Percentiles rank a stretch among this genome's conserved stretches.
Conservation (phyloP, 306 rosid species). For the Sindora glabra region DNA sequence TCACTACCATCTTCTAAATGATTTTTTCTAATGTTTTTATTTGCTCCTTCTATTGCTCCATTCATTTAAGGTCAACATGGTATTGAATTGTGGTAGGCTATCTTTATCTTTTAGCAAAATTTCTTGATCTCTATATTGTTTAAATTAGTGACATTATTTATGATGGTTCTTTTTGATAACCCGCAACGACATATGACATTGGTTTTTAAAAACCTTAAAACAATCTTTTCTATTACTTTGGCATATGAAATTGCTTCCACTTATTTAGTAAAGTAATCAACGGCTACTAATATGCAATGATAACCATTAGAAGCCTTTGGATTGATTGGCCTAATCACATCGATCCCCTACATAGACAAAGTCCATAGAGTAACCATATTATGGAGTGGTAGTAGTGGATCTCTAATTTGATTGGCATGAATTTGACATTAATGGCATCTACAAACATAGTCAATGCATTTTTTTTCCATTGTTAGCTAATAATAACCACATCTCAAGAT, state of each 20-base stretch:
- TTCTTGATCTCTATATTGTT: background rate
- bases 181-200: background rate
- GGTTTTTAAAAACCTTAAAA: too few species aligned
- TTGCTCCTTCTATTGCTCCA: background rate
- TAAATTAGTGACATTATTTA: background rate
- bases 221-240: too few species aligned
- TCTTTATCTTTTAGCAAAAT: background rate
- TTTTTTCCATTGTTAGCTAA: background rate
- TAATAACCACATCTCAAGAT: background rate
- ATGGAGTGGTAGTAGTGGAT: background rate
- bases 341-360: background rate
- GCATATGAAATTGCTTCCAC: background rate
- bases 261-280: background rate
- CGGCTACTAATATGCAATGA: background rate
- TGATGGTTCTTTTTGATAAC: background rate
- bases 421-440: background rate
- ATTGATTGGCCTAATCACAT: background rate
- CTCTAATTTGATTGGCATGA: background rate
- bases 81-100: too few species aligned
- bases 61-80: too few species aligned
- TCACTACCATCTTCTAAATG: background rate
- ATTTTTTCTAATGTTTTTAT: background rate
- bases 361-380: background rate
- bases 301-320: background rate
- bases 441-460: background rate